These are phyloP conservation scores for Atkinsonella texensis DNA, from an alignment of 2,329 filamentous ascomycete genomes.

Conservation along the genomic window DNA sequence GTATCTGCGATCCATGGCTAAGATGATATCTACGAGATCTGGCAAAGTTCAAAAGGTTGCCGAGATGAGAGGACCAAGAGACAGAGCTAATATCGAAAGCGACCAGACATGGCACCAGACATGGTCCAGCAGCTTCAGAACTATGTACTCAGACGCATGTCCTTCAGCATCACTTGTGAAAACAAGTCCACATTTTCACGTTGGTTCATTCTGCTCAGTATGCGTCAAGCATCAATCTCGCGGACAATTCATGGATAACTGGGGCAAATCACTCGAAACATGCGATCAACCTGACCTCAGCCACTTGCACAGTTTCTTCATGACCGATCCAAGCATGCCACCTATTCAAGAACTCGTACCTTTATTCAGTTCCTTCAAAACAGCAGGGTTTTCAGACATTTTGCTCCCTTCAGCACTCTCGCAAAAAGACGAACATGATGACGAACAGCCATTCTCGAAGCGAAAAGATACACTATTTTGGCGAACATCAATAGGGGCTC, in stretches of 20 bases:
- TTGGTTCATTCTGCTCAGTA: conserved; percentile 48
- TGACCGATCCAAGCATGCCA: conserved; percentile 49
- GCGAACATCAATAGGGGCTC: conserved; percentile 57
- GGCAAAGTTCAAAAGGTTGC: conserved; percentile 2
- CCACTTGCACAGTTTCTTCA: conserved; percentile 61
- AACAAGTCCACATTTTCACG: conserved; percentile 49
- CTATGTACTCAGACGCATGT: conserved; percentile 41
- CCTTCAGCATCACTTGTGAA: conserved; percentile 48
- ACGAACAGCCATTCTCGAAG: conserved; percentile 37
- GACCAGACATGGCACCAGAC: background rate
- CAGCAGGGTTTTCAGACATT: conserved; percentile 63
- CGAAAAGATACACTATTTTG: conserved; percentile 60
- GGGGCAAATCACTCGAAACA: conserved; percentile 50
- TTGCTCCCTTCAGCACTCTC: conserved; percentile 50
- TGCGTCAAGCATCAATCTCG: conserved; percentile 54
- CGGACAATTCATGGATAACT: conserved; percentile 54
- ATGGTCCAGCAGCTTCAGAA: conserved; percentile 21
- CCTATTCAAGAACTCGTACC: conserved; percentile 56
- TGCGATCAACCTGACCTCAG: conserved; percentile 70
- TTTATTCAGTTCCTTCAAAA: conserved; percentile 65
- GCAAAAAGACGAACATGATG: conserved; percentile 28
- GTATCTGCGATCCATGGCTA: conserved; percentile 17
- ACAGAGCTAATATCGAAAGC: background rate
- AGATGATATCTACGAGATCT: conserved; percentile 18
- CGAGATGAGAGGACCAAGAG: conserved; percentile 1